These are phyloP conservation scores for Blastobotrys capitulatus DNA, from an alignment of 1,139 yeast genomes.

Conservation along the genomic window DNA sequence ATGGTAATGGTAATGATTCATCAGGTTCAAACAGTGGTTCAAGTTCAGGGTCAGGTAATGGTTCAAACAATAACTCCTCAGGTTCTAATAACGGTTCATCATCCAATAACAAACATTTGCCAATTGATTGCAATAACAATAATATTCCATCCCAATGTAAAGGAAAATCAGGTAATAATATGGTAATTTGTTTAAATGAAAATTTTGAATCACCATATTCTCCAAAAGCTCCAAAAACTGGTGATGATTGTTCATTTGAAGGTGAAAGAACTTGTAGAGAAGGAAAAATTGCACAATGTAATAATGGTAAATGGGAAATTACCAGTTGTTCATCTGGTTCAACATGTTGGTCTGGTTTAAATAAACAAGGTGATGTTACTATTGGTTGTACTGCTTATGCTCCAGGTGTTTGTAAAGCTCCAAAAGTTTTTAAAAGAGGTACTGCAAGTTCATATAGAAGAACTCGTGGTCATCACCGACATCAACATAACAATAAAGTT, in stretches of 20 bases:
- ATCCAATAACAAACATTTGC: conserved; percentile 2
- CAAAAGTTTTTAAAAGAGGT: neutral
- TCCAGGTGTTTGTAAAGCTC: conserved; percentile 1
- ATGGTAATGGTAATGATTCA: conserved; percentile 12
- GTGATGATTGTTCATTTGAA: conserved; percentile 24
- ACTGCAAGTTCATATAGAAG: neutral
- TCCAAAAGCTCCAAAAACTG: conserved; percentile 16
- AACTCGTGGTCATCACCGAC: neutral
- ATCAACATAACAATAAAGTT: neutral
- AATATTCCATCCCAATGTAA: conserved; percentile 10
- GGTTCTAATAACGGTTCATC: conserved; percentile 15
- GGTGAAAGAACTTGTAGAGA: conserved; percentile 48
- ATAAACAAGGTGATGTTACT: neutral
- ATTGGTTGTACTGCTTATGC: neutral
- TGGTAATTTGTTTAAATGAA: conserved; percentile 13
- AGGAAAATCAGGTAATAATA: conserved; percentile 11
- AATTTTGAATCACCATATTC: conserved; percentile 3
- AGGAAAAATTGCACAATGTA: conserved; percentile 50
- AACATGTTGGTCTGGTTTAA: neutral
- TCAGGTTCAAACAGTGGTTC: conserved; percentile 18
- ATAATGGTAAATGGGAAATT: conserved; percentile 49
- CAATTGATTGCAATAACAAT: conserved; percentile 8
- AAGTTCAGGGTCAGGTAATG: conserved; percentile 16
- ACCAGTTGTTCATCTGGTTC: conserved; percentile 48
- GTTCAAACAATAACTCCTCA: conserved; percentile 19